Base-by-base conservation (phyloP, 2,329 filamentous ascomycete genomes). In the Sclerotinia spermophila region DNA sequence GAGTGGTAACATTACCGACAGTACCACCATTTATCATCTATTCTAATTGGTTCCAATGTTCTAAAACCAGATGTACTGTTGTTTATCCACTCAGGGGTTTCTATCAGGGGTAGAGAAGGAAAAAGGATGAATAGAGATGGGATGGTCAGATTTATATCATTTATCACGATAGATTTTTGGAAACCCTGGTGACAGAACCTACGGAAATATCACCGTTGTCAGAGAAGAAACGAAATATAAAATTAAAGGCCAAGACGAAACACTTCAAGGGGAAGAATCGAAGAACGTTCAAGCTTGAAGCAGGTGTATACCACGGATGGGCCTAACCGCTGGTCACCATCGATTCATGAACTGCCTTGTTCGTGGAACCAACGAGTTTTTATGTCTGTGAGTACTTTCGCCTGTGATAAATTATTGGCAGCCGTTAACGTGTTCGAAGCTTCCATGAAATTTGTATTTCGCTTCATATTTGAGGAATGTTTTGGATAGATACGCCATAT, bases 61-160 rank as follows among this genome's bases (percentile, higher is more conserved):
- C 58, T 40, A 19, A 40, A 42, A 42, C 38, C 33, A 24, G 24
- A 65, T n/a, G 10, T 24, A 48, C 45, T 45, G 30, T 51, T 33
- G 6, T 24, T 38, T 30, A 65, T 65, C 51, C 64, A 58, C 64
- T 67, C 61, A 65, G 61, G 61, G 61, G 61, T 38, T 51, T 48
- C 24, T 24, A 17, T 64, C 60, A 64, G 60, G 60, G 60, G 60
- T 27, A 64, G 27, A n/a, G 55, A 38, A 42, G 40, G 19, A 45
- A 6, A 45, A 33, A 35, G 11, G 11, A 33, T n/a, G 21, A 19
- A 30, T 30, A 15, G 40, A 44, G 60, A 62, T 62, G 60, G 42
- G 35, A 56, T 55, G 64, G 48, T 67, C 64, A 42, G 44, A 65
- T 65, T 45, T 51, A 35, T n/a, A 21, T 35, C 27, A 35, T 40